Percentiles rank a stretch among this genome's conserved stretches.
Conservation (phyloP, 495 filamentous ascomycete genomes). For the Hypoxylon lenormandii region DNA sequence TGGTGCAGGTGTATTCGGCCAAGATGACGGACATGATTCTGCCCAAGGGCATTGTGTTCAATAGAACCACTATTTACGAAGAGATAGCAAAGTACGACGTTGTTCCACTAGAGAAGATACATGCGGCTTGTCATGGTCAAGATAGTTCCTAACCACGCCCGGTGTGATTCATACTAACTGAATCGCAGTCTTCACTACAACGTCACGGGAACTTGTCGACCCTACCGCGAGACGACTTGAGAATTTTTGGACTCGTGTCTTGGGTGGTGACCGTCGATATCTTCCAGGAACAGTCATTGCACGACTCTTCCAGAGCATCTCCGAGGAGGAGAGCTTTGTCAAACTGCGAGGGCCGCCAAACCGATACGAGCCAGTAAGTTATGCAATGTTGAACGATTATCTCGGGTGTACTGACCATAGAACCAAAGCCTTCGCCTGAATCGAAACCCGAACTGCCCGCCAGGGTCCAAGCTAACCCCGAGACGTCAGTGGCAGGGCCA, state of each 20-base stretch:
- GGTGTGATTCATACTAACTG: slow-evolving; percentile 33
- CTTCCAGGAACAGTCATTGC: slow-evolving; percentile 61
- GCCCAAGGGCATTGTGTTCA: slow-evolving; percentile 63
- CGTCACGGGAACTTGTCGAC: slow-evolving; percentile 62
- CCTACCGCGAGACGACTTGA: slow-evolving; percentile 66
- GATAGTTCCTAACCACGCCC: slow-evolving; percentile 39
- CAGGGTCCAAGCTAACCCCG: slow-evolving; percentile 22
- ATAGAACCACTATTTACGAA: slow-evolving; percentile 57
- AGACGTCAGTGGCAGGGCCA: slow-evolving; percentile 23
- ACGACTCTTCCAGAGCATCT: slow-evolving; percentile 62
- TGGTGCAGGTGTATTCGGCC: slow-evolving; percentile 29
- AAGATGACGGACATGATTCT: slow-evolving; percentile 56
- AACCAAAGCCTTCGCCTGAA: slow-evolving; percentile 44
- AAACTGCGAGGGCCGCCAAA: slow-evolving; percentile 59
- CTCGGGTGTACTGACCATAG: slow-evolving; percentile 24
- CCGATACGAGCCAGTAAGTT: slow-evolving; percentile 60
- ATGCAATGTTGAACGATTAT: slow-evolving; percentile 7
- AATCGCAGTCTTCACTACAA: slow-evolving; percentile 64
- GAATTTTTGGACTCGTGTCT: slow-evolving; percentile 70
- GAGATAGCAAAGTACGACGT: slow-evolving; percentile 62
- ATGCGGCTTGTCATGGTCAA: slow-evolving; percentile 64
- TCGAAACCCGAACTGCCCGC: slow-evolving; percentile 35
- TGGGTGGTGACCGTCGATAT: slow-evolving; percentile 62
- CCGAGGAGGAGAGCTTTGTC: slow-evolving; percentile 62
- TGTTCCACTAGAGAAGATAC: slow-evolving; percentile 62